Conservation (phyloP, 2,329 filamentous ascomycete species). For the Emergomyces africanus region DNA sequence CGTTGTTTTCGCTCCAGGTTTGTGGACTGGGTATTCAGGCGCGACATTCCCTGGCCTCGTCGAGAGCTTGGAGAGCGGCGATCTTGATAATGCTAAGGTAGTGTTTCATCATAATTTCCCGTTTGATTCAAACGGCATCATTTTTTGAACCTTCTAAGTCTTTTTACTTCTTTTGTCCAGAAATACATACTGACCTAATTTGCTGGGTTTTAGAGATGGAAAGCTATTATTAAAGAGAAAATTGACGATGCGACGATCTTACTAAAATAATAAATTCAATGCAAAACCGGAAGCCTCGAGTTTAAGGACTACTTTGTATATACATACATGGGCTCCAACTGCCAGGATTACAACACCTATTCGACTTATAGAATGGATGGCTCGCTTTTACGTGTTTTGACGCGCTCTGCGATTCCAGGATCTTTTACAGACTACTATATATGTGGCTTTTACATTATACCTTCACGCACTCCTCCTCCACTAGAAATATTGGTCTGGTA, state of each 20-base stretch:
- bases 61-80: conserved; percentile 44
- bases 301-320: neutral
- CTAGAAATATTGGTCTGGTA: neutral
- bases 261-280: neutral
- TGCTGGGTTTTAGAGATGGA: conserved; percentile 26
- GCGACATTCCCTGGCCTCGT: conserved; percentile 53
- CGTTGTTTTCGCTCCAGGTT: conserved; percentile 78
- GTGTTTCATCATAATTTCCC: conserved; percentile 17
- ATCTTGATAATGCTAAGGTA: conserved; percentile 39
- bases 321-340: neutral
- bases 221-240: conserved; percentile 25
- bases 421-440: too few relatives aligned
- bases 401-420: neutral
- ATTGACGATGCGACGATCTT: conserved; percentile 18
- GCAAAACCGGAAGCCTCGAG: too few relatives aligned
- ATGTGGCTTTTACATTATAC: neutral
- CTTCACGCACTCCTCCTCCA: neutral
- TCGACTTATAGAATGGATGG: neutral
- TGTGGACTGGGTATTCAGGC: conserved; percentile 85
- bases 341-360: neutral
- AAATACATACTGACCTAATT: conserved; percentile 3
- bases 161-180: neutral
- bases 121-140: neutral
- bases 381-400: neutral
- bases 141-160: neutral